Base-by-base conservation (phyloP, 2,329 filamentous ascomycete species). In the Sporothrix globosa region DNA sequence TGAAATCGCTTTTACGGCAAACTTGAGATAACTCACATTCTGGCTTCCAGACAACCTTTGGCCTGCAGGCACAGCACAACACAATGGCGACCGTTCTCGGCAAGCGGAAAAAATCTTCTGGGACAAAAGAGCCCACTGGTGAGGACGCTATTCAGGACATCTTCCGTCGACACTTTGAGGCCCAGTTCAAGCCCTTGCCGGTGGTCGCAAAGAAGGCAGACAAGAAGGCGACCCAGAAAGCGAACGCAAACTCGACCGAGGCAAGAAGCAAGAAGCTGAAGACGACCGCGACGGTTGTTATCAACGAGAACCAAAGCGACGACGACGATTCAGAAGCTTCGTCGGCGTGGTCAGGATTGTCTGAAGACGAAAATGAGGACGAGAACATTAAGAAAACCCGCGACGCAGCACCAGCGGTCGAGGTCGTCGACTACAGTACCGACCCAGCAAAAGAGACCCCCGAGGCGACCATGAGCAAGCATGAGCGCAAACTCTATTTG, bases 131-230 rank as follows among this genome's bases (percentile, higher is more conserved):
- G 39, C 39, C 58, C 11, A 46, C 58, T n/a, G 58, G 58, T 78
- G 78, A 81, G 53, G 82, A 87, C 73, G 85, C 89, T 71, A 85
- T 91, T 14, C 88, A 92, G 75, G 92, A 90, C 70, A 86, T 94
- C 71, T 92, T 99, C 76, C 89, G 90, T 71, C 88, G 88, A 75
- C 91, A 95, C 78, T 98, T 98, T 77, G 96, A 97, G 81, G 88
- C 92, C 39, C 90, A 91, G 77, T 98, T 97, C 82, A 87, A 89
- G 77, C 93, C 95, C 10, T 79, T 97, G 52, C 83, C 83, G 70
- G 74, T 30, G 72, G 73, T 19, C 19, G 14, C 24, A 21, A 46
- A 39, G 13, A 67, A 69, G 48, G 14, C 56, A 19, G 56, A 56
- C 19, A 69, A 68, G 48, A 67, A 50, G 60, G 48, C 14, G 5